Conservation (phyloP, 805 yeast genomes). For the Lachancea nothofagi region DNA sequence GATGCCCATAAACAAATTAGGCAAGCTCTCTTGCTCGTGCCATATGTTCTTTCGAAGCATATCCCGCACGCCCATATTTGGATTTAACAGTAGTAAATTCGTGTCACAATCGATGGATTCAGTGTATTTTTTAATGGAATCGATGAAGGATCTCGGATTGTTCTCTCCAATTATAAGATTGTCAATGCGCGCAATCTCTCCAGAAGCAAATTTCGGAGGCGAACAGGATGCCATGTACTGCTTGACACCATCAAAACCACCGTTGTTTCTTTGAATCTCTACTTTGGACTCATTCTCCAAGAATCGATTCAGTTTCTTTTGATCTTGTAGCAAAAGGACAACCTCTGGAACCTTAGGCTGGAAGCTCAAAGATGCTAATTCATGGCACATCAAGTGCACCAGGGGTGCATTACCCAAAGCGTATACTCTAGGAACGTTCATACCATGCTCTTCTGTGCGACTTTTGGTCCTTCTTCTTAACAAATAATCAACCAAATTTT, state of each 20-base stretch:
- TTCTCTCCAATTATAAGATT: constrained; percentile 56
- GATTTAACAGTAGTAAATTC: constrained; percentile 57
- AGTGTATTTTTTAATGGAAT: constrained; percentile 45
- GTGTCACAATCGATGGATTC: constrained; percentile 40
- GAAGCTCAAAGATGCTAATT: constrained; percentile 37
- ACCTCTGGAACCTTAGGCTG: constrained; percentile 37
- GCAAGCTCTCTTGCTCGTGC: constrained; percentile 43
- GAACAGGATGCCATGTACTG: constrained; percentile 32
- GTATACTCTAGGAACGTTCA: constrained; percentile 34
- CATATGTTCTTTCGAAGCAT: constrained; percentile 46
- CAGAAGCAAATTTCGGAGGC: constrained; percentile 30
- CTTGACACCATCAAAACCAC: constrained; percentile 5
- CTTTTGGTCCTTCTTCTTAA: no score
- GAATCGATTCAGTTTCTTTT: constrained; percentile 39
- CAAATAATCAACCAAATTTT: no score
- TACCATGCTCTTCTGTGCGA: constrained; percentile 12
- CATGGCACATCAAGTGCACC: constrained; percentile 39
- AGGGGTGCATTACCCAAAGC: constrained; percentile 41
- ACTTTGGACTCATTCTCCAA: constrained; percentile 37
- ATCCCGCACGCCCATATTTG: constrained; percentile 64
- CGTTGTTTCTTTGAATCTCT: constrained; percentile 24
- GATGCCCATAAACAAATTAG: constrained; percentile 54
- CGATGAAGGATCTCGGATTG: constrained; percentile 49
- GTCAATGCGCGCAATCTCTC: constrained; percentile 34
- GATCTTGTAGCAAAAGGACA: constrained; percentile 40